These are phyloP conservation scores for Neonothopanus nambi DNA, from an alignment of 1,284 basidiomycete species.

Conservation along the genomic window DNA sequence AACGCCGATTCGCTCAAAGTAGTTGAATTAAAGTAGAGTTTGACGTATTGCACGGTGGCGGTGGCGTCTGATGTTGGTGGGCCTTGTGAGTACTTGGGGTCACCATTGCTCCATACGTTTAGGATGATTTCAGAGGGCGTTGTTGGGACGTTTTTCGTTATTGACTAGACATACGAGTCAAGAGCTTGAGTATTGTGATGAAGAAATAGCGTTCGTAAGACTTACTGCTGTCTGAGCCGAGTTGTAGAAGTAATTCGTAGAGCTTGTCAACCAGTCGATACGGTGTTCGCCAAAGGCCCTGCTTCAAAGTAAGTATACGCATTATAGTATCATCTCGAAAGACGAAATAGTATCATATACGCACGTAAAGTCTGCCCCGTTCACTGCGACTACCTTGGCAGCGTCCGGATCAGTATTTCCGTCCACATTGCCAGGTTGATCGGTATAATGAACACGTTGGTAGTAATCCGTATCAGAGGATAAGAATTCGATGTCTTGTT, in stretches of 20 bases:
- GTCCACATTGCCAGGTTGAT: slow-evolving; percentile 17
- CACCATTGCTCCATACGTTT: slow-evolving; percentile 21
- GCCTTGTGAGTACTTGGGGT: slow-evolving; percentile 18
- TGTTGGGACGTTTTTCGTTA: slow-evolving; percentile 19
- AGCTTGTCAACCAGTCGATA: slow-evolving; percentile 17
- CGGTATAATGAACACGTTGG: slow-evolving; percentile 20
- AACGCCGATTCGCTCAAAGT: slow-evolving; percentile 15
- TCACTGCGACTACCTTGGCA: slow-evolving; percentile 12
- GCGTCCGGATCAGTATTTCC: slow-evolving; percentile 12
- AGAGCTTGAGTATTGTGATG: slow-evolving; percentile 3
- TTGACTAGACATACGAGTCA: slow-evolving; percentile 3
- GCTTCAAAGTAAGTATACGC: neutral
- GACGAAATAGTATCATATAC: neutral
- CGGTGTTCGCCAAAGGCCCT: slow-evolving; percentile 22
- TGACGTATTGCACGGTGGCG: slow-evolving; percentile 18
- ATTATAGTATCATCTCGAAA: neutral
- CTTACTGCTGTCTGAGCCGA: slow-evolving; percentile 10
- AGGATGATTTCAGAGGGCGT: slow-evolving; percentile 17
- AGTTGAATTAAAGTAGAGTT: slow-evolving; percentile 23
- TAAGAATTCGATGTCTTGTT: slow-evolving; percentile 23
- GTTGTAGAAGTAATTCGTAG: slow-evolving; percentile 19
- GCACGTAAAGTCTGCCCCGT: slow-evolving; percentile 22
- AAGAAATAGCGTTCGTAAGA: neutral
- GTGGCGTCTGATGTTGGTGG: slow-evolving; percentile 19
- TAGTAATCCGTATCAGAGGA: slow-evolving; percentile 18